These are phyloP conservation scores for Bretschneidera sinensis DNA, from an alignment of 345 rosid species.

Conservation along the genomic window DNA sequence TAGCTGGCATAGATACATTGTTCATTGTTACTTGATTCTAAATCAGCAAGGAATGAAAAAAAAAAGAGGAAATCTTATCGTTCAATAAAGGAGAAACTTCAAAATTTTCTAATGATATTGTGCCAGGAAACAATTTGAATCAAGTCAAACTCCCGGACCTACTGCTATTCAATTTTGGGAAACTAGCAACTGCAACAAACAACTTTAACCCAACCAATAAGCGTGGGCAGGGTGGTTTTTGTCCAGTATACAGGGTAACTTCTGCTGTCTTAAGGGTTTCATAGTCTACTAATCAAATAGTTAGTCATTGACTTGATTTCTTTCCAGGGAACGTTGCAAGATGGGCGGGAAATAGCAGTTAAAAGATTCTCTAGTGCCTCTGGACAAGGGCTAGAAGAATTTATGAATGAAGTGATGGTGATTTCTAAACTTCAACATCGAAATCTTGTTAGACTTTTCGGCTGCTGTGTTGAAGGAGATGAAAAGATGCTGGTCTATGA, in stretches of 20 bases:
- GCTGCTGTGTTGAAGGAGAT: conserved; percentile 54
- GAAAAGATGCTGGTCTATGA: conserved; percentile 62
- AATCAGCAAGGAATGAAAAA: too few relatives aligned
- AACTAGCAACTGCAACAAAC: conserved; percentile 31
- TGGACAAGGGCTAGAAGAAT: conserved; percentile 55
- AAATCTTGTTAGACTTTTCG: conserved; percentile 54
- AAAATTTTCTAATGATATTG: not conserved
- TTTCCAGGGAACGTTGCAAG: conserved; percentile 39
- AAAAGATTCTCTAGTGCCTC: conserved; percentile 54
- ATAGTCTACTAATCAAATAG: not conserved
- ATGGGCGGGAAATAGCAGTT: conserved; percentile 52
- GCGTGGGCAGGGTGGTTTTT: conserved; percentile 29
- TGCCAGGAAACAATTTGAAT: not conserved
- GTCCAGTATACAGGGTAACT: conserved; percentile 22
- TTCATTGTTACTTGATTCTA: not conserved
- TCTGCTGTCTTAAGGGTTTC: not conserved
- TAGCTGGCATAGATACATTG: too few relatives aligned
- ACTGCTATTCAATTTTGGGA: conserved; percentile 31
- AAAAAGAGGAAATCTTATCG: not conserved
- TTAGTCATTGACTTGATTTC: not conserved
- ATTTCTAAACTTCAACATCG: conserved; percentile 62
- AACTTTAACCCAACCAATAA: conserved; percentile 28
- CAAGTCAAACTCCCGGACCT: conserved; percentile 18
- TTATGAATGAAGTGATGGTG: conserved; percentile 52
- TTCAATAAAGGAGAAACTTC: not conserved